A percentile compares a stretch with the other conserved stretches of the same genome.
phyloP scores from a whole-genome alignment of 1,139 yeast genomes.

The Suhomyces terraborum region DNA sequence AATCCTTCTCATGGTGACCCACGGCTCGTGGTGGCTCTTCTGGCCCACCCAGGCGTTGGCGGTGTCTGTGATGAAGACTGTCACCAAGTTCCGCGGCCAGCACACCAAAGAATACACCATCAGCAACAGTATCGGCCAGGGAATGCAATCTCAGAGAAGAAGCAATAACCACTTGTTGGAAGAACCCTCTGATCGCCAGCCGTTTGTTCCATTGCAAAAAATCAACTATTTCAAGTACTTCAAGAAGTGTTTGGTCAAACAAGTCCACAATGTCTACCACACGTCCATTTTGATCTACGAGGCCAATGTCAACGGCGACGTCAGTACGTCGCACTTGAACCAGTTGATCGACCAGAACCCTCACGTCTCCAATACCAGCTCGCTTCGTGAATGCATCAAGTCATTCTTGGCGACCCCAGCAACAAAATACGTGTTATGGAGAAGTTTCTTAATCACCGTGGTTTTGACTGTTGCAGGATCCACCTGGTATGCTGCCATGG shows the following conservation, averaged over 20 bases:
- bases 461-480: slow-evolving; percentile 76
- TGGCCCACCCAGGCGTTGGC: slow-evolving; percentile 72
- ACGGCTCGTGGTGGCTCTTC: slow-evolving; percentile 74
- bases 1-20: slow-evolving; percentile 66
- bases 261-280: slow-evolving; percentile 52
- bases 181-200: slow-evolving; percentile 20
- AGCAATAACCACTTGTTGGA: slow-evolving; percentile 35
- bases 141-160: slow-evolving; percentile 31
- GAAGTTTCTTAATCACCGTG: slow-evolving; percentile 49
- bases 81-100: slow-evolving; percentile 25
- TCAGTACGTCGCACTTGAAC: slow-evolving; percentile 39
- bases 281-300: slow-evolving; percentile 53
- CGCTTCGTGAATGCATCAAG: slow-evolving; percentile 37
- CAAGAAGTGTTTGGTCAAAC: slow-evolving; percentile 47
- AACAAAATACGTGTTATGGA: slow-evolving; percentile 46
- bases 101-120: slow-evolving; percentile 14
- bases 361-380: slow-evolving; percentile 42
- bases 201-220: slow-evolving; percentile 20
- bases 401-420: slow-evolving; percentile 49
- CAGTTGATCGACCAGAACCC: slow-evolving; percentile 43
- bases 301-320: slow-evolving; percentile 40
- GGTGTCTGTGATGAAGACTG: slow-evolving; percentile 48
- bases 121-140: slow-evolving; percentile 14
- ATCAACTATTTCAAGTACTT: slow-evolving; percentile 33
- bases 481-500: slow-evolving; percentile 87